These are phyloP conservation scores for Xylaria longipes DNA, from an alignment of 495 filamentous ascomycete species.

Conservation along the genomic window DNA sequence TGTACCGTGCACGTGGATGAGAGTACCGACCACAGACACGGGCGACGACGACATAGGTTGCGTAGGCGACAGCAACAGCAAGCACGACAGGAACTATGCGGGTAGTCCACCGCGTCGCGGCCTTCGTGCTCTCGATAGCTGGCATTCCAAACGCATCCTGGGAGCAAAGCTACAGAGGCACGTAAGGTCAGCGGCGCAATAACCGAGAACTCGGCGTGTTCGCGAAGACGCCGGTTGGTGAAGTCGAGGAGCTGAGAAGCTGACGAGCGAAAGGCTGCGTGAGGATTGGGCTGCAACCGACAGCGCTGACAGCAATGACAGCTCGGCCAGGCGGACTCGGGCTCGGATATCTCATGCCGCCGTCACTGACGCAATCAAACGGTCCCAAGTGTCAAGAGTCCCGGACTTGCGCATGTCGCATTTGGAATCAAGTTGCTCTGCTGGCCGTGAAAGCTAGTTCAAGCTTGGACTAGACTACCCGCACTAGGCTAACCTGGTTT, in stretches of 20 bases:
- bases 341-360: slow-evolving; percentile 16
- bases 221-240: background rate
- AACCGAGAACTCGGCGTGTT: background rate
- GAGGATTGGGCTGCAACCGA: slow-evolving; percentile 19
- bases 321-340: background rate
- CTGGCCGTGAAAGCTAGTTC: background rate
- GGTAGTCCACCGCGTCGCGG: slow-evolving; percentile 54
- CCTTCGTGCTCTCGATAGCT: slow-evolving; percentile 40
- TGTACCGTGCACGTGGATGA: background rate
- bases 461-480: background rate
- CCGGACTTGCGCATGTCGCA: slow-evolving; percentile 7
- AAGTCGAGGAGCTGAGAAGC: background rate
- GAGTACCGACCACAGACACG: slow-evolving; percentile 49
- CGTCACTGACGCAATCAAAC: slow-evolving; percentile 13
- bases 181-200: background rate
- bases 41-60: slow-evolving; percentile 50
- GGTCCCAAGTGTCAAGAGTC: background rate
- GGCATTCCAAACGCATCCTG: slow-evolving; percentile 42
- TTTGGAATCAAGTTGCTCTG: slow-evolving; percentile 21
- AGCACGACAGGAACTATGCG: slow-evolving; percentile 50
- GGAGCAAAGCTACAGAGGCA: background rate
- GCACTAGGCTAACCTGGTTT: background rate
- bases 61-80: slow-evolving; percentile 44
- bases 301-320: background rate
- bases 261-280: background rate